These are phyloP conservation scores for Naganishia sp. DNA, from an alignment of 1,284 basidiomycete species.

Conservation along the genomic window DNA sequence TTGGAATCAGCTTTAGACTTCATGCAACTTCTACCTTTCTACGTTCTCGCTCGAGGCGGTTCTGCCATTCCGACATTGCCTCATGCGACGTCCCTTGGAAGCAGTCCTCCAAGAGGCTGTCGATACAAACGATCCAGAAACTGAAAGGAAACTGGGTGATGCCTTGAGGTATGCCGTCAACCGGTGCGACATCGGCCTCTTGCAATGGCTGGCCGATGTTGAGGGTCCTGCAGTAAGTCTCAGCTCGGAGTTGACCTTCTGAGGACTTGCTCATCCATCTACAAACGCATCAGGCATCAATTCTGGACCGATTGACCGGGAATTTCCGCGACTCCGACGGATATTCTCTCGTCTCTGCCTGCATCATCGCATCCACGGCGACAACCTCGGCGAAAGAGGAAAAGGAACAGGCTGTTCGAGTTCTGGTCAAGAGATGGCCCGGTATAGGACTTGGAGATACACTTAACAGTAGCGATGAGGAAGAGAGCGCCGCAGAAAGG, in stretches of 20 bases:
- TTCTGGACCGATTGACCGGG: conserved; percentile 43
- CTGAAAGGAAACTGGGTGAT: conserved; percentile 29
- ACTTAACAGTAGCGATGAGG: conserved; percentile 1
- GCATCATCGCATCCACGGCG: conserved; percentile 32
- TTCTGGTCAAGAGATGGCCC: conserved; percentile 76
- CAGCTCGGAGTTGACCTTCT: neutral
- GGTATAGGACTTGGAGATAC: conserved; percentile 62
- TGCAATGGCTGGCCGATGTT: conserved; percentile 43
- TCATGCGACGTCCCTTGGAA: conserved; percentile 24
- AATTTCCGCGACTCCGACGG: conserved; percentile 28
- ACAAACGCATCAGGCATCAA: conserved; percentile 35
- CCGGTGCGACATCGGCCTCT: conserved; percentile 44
- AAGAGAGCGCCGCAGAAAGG: neutral
- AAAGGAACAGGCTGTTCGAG: conserved; percentile 79
- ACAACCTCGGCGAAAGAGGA: conserved; percentile 58
- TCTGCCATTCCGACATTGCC: neutral
- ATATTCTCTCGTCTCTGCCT: conserved; percentile 27
- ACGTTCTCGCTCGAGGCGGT: too few relatives aligned
- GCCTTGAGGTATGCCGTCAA: conserved; percentile 45
- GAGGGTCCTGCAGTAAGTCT: conserved; percentile 43
- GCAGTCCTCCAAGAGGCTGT: neutral
- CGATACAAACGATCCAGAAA: neutral
- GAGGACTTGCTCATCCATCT: neutral
- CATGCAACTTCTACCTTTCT: too few relatives aligned
- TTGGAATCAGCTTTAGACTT: neutral